Evolutionary conservation across 140 eudicot species (phyloP).

Genomic region (Stevia rebaudiana): DNA sequence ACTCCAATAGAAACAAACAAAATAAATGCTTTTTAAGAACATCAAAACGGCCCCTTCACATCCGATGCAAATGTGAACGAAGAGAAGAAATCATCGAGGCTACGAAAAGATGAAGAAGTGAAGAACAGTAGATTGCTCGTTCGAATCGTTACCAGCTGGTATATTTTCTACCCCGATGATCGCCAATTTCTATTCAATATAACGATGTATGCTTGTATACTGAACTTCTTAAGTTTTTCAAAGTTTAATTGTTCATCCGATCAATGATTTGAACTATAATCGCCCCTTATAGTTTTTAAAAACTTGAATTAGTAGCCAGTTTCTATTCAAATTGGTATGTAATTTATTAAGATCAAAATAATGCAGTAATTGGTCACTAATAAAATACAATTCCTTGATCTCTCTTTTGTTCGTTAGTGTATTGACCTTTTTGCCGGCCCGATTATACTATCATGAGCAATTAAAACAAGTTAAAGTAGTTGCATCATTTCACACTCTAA

Average conservation of each 20-base stretch:
- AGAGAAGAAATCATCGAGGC: background rate
- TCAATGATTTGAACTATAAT: conserved; percentile 14
- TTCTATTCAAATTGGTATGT: background rate
- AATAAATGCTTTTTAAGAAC: conserved; percentile 1
- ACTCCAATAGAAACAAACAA: conserved; percentile 17
- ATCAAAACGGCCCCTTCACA: background rate
- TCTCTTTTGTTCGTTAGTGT: conserved; percentile 23
- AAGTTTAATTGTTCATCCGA: conserved; percentile 19
- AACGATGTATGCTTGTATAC: conserved; percentile 2
- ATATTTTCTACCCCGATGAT: background rate
- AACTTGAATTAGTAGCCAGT: conserved; percentile 8
- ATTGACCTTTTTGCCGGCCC: conserved; percentile 25
- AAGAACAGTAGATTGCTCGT: background rate
- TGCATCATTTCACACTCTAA: background rate
- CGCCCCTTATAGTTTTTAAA: background rate
- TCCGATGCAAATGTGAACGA: background rate
- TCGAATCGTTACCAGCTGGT: conserved; percentile 12
- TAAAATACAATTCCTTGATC: conserved; percentile 5
- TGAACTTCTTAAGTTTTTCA: background rate
- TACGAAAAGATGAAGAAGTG: conserved; percentile 13
- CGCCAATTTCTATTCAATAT: background rate
- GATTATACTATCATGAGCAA: conserved; percentile 4
- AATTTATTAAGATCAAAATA: background rate
- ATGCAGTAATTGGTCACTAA: conserved; percentile 3
- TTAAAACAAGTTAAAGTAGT: background rate